Percentiles rank a stretch among this genome's conserved stretches.
Conservation (phyloP, 495 filamentous ascomycete species). For the Penicillium coffeae region DNA sequence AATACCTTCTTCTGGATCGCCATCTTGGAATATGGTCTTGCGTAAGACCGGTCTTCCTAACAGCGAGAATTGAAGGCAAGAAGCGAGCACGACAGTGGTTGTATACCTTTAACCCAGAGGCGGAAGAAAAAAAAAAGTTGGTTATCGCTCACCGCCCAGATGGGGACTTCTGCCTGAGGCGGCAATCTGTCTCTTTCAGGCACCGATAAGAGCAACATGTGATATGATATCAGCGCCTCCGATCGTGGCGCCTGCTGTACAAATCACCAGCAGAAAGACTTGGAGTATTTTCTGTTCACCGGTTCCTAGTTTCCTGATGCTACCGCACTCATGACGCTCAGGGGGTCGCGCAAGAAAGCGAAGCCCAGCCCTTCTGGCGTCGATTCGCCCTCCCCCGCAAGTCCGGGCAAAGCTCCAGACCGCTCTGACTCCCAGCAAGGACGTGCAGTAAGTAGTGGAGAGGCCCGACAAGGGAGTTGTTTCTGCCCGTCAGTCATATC, state of each 20-base stretch:
- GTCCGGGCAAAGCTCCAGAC: conserved; percentile 29
- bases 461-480: background rate
- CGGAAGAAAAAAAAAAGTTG: conserved; percentile 26
- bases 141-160: conserved; percentile 28
- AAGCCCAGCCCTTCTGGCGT: conserved; percentile 53
- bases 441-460: conserved; percentile 30
- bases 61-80: conserved; percentile 7
- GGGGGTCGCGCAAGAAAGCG: conserved; percentile 62
- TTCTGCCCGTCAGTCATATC: background rate
- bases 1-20: conserved; percentile 92
- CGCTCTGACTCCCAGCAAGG: conserved; percentile 26
- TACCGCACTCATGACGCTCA: conserved; percentile 37
- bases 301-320: conserved; percentile 26
- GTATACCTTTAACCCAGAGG: conserved; percentile 19
- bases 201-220: conserved; percentile 24
- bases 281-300: background rate
- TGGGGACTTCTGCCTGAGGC: conserved; percentile 23
- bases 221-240: conserved; percentile 35
- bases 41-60: conserved; percentile 17
- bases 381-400: conserved; percentile 31
- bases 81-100: conserved; percentile 11
- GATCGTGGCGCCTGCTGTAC: conserved; percentile 20
- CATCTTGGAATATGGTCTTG: conserved; percentile 54
- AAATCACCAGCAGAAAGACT: background rate
- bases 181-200: conserved; percentile 7